phyloP scores from a whole-genome alignment of 2,329 filamentous ascomycete genomes.

The Aspergillus novoparasiticus region DNA sequence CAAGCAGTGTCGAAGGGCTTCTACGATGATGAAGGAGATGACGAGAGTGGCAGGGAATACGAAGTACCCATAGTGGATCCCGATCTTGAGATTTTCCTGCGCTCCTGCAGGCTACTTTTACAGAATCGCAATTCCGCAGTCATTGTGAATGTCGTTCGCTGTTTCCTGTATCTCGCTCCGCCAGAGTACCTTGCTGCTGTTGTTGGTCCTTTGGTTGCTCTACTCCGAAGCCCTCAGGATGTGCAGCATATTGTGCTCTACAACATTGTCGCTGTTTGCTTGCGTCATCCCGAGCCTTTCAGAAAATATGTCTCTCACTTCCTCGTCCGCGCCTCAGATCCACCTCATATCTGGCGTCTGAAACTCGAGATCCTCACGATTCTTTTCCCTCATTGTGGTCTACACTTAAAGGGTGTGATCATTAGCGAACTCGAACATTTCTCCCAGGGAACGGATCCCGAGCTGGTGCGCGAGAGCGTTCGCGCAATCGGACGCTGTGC shows the following conservation, averaged over 20 bases:
- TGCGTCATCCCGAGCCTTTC: slow-evolving; percentile 76
- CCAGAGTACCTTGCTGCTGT: slow-evolving; percentile 72
- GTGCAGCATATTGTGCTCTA: slow-evolving; percentile 88
- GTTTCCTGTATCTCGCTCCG: slow-evolving; percentile 83
- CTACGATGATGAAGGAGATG: slow-evolving; percentile 68
- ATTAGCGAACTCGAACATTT: slow-evolving; percentile 95
- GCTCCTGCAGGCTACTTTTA: slow-evolving; percentile 77
- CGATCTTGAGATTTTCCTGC: slow-evolving; percentile 80
- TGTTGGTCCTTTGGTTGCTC: slow-evolving; percentile 81
- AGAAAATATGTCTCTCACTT: slow-evolving; percentile 89
- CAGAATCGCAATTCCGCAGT: slow-evolving; percentile 93
- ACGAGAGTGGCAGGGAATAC: slow-evolving; percentile 50
- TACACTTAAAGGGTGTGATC: slow-evolving; percentile 79
- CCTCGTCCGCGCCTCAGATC: slow-evolving; percentile 77
- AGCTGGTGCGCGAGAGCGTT: slow-evolving; percentile 84
- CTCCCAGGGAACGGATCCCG: slow-evolving; percentile 71
- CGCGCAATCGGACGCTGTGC: slow-evolving; percentile 92
- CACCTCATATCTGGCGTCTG: slow-evolving; percentile 80
- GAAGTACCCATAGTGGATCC: slow-evolving; percentile 69
- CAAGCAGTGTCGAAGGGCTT: slow-evolving; percentile 69
- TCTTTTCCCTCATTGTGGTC: slow-evolving; percentile 80
- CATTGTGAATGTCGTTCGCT: slow-evolving; percentile 81
- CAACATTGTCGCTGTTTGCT: slow-evolving; percentile 92
- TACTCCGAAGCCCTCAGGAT: slow-evolving; percentile 81
- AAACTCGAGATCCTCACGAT: slow-evolving; percentile 91